These are phyloP conservation scores for Aspergillus sp. DNA, from an alignment of 2,329 filamentous ascomycete species.

Conservation along the genomic window DNA sequence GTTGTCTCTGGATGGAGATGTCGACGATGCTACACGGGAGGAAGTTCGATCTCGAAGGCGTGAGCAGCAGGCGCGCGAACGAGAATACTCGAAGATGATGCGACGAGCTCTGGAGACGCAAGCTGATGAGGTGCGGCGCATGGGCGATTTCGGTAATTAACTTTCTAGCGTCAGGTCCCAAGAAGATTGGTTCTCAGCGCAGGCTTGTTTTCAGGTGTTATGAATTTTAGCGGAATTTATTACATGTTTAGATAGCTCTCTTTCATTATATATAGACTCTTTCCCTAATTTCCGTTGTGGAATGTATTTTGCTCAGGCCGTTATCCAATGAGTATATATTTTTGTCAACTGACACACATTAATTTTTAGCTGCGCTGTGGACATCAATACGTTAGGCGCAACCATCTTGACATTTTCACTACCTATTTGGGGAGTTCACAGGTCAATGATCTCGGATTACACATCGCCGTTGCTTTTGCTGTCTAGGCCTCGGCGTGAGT, in stretches of 20 bases:
- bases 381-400: too few species aligned
- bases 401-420: too few species aligned
- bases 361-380: too few species aligned
- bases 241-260: conserved; percentile 3
- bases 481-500: too few species aligned
- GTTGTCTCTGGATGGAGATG: conserved; percentile 28
- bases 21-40: conserved; percentile 29
- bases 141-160: conserved; percentile 46
- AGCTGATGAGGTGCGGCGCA: conserved; percentile 75
- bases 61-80: conserved; percentile 36
- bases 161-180: not conserved
- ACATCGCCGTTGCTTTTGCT: too few species aligned
- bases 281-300: not conserved
- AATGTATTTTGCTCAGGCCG: not conserved
- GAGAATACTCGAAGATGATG: conserved; percentile 70
- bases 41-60: conserved; percentile 30
- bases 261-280: conserved; percentile 1
- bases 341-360: too few species aligned
- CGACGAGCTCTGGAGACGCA: conserved; percentile 71
- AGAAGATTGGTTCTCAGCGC: too few species aligned
- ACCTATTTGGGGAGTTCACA: too few species aligned
- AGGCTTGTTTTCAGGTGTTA: not conserved
- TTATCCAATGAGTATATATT: not conserved
- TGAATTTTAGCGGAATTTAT: conserved; percentile 1
- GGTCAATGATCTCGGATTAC: too few species aligned